Conservation (phyloP, 148 eudicot species). For the Nepenthes mirabilis region DNA sequence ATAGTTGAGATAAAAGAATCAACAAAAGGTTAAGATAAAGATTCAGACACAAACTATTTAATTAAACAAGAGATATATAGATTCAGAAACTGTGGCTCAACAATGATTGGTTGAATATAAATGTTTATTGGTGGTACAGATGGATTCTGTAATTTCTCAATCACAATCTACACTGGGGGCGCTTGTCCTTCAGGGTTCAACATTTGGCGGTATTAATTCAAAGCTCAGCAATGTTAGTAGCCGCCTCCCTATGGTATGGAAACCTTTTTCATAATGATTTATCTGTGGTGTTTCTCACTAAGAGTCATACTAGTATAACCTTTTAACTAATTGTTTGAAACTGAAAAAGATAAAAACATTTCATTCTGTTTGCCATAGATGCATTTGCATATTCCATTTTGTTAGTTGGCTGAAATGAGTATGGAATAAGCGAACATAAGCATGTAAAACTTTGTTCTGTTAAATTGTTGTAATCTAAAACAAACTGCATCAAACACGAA, state of each 20-base stretch:
- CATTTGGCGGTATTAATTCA: constrained; percentile 40
- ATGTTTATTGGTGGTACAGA: constrained; percentile 13
- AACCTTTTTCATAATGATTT: background rate
- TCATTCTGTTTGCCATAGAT: too few relatives aligned
- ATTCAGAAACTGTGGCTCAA: background rate
- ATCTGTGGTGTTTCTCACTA: background rate
- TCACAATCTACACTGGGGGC: constrained; percentile 40
- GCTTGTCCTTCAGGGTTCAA: constrained; percentile 37
- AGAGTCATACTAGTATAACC: background rate
- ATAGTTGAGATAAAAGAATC: too few relatives aligned
- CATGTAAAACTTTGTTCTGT: too few relatives aligned
- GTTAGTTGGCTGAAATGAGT: too few relatives aligned
- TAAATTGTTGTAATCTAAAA: too few relatives aligned
- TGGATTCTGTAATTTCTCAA: constrained; percentile 43
- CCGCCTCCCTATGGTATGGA: constrained; percentile 37
- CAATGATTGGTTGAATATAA: background rate
- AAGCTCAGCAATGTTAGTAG: constrained; percentile 42
- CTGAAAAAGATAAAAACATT: too few relatives aligned
- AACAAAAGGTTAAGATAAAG: too few relatives aligned
- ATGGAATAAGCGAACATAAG: too few relatives aligned
- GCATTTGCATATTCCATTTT: too few relatives aligned
- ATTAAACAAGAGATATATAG: background rate
- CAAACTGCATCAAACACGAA: too few relatives aligned
- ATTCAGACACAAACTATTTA: too few relatives aligned
- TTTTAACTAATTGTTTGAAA: background rate